Conservation (phyloP, 2,329 filamentous ascomycete species). For the Nemania diffusa region DNA sequence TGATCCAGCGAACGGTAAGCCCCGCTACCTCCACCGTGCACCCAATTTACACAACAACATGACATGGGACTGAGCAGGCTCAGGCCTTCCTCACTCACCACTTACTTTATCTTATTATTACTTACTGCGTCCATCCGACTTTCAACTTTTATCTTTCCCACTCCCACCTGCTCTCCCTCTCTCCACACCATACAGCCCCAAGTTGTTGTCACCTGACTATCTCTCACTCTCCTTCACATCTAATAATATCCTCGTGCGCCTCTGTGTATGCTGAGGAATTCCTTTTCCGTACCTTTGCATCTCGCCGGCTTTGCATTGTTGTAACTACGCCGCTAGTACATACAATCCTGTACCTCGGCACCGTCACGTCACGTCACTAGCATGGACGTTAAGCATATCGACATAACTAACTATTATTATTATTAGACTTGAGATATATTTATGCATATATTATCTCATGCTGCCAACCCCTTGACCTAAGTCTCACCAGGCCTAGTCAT, state of each 20-base stretch:
- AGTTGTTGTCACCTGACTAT: conserved; percentile 13
- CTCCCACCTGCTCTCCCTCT: conserved; percentile 22
- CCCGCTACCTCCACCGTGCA: conserved; percentile 23
- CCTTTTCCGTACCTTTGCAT: conserved; percentile 13
- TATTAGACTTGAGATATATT: conserved; percentile 14
- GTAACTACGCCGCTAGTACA: not conserved
- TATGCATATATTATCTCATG: conserved; percentile 4
- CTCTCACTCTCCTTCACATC: not conserved
- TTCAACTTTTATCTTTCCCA: conserved; percentile 21
- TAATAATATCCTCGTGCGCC: conserved; percentile 16
- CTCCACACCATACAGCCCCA: conserved; percentile 20
- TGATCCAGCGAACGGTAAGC: conserved; percentile 29
- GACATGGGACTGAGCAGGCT: conserved; percentile 18
- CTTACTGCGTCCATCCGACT: conserved; percentile 27
- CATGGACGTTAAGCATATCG: not conserved
- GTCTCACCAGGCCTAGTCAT: conserved; percentile 28
- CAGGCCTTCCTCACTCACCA: conserved; percentile 17
- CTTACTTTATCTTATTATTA: conserved; percentile 35
- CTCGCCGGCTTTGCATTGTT: not conserved
- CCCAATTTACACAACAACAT: conserved; percentile 24
- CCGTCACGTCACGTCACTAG: not conserved
- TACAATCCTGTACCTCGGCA: not conserved
- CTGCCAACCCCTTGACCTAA: not conserved
- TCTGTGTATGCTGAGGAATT: not conserved
- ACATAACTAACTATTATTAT: conserved; percentile 2